A percentile compares a stretch with the other conserved stretches of the same genome.
Evolutionary conservation across 2,329 filamentous ascomycete species (phyloP).

Genomic region (Fusarium acutatum): DNA sequence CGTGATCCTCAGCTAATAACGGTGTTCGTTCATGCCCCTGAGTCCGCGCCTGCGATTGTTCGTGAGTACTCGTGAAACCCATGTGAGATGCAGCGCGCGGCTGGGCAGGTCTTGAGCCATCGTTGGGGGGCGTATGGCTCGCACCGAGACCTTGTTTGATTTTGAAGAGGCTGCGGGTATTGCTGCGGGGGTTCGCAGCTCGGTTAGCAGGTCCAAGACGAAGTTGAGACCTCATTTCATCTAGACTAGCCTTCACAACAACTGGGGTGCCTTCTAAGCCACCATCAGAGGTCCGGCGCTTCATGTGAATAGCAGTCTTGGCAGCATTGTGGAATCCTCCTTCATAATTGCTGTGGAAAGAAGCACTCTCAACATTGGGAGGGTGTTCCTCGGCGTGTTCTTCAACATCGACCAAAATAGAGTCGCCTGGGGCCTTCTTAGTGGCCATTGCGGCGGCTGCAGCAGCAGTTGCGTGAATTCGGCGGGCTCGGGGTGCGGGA

Average conservation of each 20-base stretch:
- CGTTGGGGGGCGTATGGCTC: constrained; percentile 6
- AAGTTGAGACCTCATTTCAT: constrained; percentile 70
- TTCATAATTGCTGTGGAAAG: constrained; percentile 51
- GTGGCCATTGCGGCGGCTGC: constrained; percentile 44
- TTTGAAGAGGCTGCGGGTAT: constrained; percentile 71
- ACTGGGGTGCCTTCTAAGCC: constrained; percentile 57
- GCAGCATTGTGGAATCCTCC: constrained; percentile 55
- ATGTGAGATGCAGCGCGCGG: constrained; percentile 37
- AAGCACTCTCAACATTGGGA: constrained; percentile 43
- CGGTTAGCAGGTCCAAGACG: constrained; percentile 74
- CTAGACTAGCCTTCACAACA: constrained; percentile 66
- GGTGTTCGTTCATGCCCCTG: constrained; percentile 44
- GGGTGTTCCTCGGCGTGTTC: constrained; percentile 50
- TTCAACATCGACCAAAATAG: constrained; percentile 50
- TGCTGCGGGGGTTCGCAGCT: constrained; percentile 67
- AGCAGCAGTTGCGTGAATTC: constrained; percentile 50
- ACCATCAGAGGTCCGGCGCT: constrained; percentile 67
- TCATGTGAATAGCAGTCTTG: constrained; percentile 65
- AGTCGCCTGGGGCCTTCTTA: constrained; percentile 43
- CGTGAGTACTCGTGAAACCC: constrained; percentile 20
- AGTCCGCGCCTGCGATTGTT: not conserved
- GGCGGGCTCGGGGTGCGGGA: constrained; percentile 81
- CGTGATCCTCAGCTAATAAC: constrained; percentile 38
- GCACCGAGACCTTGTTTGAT: constrained; percentile 62
- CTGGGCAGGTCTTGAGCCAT: constrained; percentile 27